phyloP scores from a whole-genome alignment of 2,329 filamentous ascomycete genomes.

The Cladosporium sp. region DNA sequence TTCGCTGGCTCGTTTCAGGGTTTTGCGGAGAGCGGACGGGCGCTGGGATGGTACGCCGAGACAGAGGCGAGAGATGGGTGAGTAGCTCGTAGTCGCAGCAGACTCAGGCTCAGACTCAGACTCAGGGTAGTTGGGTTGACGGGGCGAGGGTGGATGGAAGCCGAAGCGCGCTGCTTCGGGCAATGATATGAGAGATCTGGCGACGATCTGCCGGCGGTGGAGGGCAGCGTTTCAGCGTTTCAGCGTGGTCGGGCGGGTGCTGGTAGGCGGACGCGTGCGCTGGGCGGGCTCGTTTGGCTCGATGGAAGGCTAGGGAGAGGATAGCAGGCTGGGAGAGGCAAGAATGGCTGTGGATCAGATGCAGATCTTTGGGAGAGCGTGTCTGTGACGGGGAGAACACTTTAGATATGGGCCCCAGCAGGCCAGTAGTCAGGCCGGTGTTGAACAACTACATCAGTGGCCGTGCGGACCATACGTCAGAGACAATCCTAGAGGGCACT shows the following conservation, averaged over 20 bases:
- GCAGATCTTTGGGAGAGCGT: constrained; percentile 6
- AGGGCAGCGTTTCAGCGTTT: background rate
- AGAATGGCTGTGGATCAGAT: constrained; percentile 15
- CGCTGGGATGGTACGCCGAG: constrained; percentile 42
- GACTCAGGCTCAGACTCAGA: background rate
- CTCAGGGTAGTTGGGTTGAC: constrained; percentile 24
- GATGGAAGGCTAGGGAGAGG: background rate
- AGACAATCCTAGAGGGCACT: background rate
- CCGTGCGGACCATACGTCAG: background rate
- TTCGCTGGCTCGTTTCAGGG: constrained; percentile 15
- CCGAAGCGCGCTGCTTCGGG: constrained; percentile 20
- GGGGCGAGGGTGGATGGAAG: constrained; percentile 14
- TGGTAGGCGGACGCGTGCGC: background rate
- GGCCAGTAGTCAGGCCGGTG: constrained; percentile 10
- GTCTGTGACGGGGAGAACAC: constrained; percentile 12
- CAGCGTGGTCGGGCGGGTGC: background rate
- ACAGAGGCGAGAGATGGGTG: constrained; percentile 49
- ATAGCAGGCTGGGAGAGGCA: constrained; percentile 17
- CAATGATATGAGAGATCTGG: constrained; percentile 16
- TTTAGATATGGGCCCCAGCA: constrained; percentile 13
- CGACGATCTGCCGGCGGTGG: constrained; percentile 15
- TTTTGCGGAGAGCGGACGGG: constrained; percentile 14
- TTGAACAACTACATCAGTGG: constrained; percentile 15
- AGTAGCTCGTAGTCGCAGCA: constrained; percentile 25
- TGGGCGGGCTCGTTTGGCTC: background rate